These are phyloP conservation scores for Teunomyces tritomae DNA, from an alignment of 805 yeast genomes.

Conservation along the genomic window DNA sequence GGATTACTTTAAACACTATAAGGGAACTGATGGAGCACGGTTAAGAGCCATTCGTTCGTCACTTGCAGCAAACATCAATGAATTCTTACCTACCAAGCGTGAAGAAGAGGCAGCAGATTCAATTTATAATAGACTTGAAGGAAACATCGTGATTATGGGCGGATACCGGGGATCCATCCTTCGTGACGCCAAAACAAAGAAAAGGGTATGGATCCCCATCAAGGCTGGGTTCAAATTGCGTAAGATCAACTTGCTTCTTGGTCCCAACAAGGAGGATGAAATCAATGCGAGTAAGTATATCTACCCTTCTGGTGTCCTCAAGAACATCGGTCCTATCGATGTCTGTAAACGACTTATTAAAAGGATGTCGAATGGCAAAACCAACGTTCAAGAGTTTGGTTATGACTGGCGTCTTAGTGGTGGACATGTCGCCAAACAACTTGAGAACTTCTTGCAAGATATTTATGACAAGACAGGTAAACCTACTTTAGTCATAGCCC, in stretches of 20 bases:
- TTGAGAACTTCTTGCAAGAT: constrained; percentile 46
- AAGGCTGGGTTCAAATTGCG: constrained; percentile 79
- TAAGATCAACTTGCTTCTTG: constrained; percentile 66
- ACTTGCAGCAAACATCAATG: constrained; percentile 48
- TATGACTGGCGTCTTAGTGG: constrained; percentile 89
- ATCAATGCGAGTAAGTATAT: constrained; percentile 47
- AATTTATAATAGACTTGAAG: constrained; percentile 61
- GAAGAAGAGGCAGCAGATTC: constrained; percentile 32
- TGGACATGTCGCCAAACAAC: constrained; percentile 49
- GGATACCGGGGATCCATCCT: constrained; percentile 86
- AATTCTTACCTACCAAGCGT: constrained; percentile 31
- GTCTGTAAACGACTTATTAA: constrained; percentile 61
- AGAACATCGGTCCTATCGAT: constrained; percentile 87
- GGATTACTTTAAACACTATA: constrained; percentile 48
- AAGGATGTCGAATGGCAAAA: constrained; percentile 55
- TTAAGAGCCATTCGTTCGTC: constrained; percentile 68
- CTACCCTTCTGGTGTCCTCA: constrained; percentile 72
- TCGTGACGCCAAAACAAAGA: constrained; percentile 59
- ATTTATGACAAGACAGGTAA: constrained; percentile 50
- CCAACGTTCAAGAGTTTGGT: constrained; percentile 72
- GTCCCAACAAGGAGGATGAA: constrained; percentile 75
- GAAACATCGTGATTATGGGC: constrained; percentile 79
- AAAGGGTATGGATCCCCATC: constrained; percentile 82
- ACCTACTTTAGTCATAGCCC: constrained; percentile 74
- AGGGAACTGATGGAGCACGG: constrained; percentile 64